Evolutionary conservation across 306 rosid genomes (phyloP).

Genomic region (Gastrolobium bilobum): DNA sequence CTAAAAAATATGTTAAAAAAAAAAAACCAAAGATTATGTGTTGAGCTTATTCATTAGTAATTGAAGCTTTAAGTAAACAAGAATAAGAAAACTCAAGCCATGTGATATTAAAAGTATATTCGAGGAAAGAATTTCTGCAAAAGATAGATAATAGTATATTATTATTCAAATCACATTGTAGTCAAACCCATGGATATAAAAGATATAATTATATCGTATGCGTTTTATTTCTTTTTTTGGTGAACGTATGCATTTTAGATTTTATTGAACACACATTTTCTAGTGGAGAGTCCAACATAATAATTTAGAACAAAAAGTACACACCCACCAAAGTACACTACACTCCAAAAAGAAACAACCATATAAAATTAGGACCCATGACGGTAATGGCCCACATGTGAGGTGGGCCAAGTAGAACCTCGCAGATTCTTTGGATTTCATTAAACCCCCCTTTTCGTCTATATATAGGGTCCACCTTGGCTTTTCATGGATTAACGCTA

Average conservation of each 20-base stretch:
- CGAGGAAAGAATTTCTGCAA: background rate
- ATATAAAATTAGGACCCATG: background rate
- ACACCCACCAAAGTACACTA: background rate
- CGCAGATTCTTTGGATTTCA: conserved; percentile 3
- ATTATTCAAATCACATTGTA: background rate
- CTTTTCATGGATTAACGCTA: background rate
- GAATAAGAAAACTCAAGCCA: too few species aligned
- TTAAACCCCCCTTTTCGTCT: background rate
- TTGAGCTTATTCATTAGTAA: too few species aligned
- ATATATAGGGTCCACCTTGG: background rate
- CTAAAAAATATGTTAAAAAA: background rate
- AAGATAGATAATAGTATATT: background rate
- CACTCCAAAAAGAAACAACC: background rate
- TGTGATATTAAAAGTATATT: background rate
- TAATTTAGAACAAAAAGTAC: background rate
- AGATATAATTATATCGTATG: background rate
- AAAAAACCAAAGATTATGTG: too few species aligned
- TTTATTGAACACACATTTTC: background rate
- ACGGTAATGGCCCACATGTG: background rate
- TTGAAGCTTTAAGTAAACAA: too few species aligned
- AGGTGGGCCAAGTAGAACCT: background rate
- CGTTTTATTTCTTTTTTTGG: background rate
- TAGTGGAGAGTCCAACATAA: background rate
- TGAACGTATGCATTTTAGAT: background rate
- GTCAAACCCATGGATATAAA: background rate